Evolutionary conservation across 148 eudicot species (phyloP).

Genomic region (Dysphania ambrosioides): DNA sequence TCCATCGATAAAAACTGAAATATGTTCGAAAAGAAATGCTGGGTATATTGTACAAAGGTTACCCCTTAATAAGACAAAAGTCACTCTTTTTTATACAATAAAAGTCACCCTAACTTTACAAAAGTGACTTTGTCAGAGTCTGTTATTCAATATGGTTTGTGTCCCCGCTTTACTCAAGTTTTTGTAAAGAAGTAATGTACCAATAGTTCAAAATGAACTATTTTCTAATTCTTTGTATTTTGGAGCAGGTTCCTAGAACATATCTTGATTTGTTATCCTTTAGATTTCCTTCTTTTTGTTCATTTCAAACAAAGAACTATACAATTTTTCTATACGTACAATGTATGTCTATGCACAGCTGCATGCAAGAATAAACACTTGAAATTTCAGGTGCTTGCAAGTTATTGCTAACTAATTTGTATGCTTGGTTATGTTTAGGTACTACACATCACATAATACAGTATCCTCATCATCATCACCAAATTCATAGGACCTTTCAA

Average conservation of each 20-base stretch:
- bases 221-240: too few relatives aligned
- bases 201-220: neutral
- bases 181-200: neutral
- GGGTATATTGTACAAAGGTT: too few relatives aligned
- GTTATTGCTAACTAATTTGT: neutral
- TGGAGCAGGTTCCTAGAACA: too few relatives aligned
- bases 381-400: neutral
- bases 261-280: neutral
- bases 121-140: too few relatives aligned
- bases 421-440: neutral
- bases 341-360: neutral
- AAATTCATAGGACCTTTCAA: neutral
- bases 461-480: neutral
- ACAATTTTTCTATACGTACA: neutral
- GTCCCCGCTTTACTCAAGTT: too few relatives aligned
- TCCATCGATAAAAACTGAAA: too few relatives aligned
- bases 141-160: too few relatives aligned
- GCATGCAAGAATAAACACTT: neutral
- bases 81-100: too few relatives aligned
- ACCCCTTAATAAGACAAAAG: too few relatives aligned
- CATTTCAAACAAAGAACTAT: neutral
- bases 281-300: neutral
- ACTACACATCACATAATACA: neutral
- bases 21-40: too few relatives aligned
- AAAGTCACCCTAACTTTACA: too few relatives aligned